These are phyloP conservation scores for Spergularia bocconei DNA, from an alignment of 148 eudicot genomes.

Conservation along the genomic window DNA sequence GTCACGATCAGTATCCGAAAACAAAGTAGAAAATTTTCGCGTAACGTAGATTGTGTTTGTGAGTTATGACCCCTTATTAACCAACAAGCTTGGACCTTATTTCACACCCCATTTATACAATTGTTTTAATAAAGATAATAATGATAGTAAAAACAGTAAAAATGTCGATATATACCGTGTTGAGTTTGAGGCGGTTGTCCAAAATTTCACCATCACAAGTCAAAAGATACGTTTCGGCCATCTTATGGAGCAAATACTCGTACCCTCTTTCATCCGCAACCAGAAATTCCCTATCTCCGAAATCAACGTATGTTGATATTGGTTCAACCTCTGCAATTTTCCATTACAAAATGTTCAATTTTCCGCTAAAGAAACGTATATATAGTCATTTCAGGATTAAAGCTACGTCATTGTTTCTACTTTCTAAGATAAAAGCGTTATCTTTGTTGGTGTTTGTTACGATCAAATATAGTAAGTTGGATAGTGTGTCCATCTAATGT, in stretches of 20 bases:
- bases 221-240: conserved; percentile 72
- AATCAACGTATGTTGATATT: conserved; percentile 80
- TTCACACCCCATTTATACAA: too few relatives aligned
- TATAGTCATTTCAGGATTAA: too few relatives aligned
- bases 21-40: too few relatives aligned
- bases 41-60: too few relatives aligned
- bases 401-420: too few relatives aligned
- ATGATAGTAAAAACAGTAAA: neutral
- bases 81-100: too few relatives aligned
- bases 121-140: too few relatives aligned
- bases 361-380: neutral
- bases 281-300: conserved; percentile 75
- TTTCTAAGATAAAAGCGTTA: too few relatives aligned
- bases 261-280: conserved; percentile 91
- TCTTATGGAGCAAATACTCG: conserved; percentile 59
- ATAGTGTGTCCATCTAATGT: neutral
- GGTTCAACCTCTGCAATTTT: conserved; percentile 75
- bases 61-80: neutral
- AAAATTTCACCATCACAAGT: conserved; percentile 56
- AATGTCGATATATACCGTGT: conserved; percentile 48
- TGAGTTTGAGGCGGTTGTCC: conserved; percentile 74
- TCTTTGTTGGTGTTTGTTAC: too few relatives aligned
- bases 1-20: too few relatives aligned
- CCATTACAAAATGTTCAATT: conserved; percentile 9
- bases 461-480: too few relatives aligned